Conservation (phyloP, 1,284 basidiomycete genomes). For the Cerrena zonata region DNA sequence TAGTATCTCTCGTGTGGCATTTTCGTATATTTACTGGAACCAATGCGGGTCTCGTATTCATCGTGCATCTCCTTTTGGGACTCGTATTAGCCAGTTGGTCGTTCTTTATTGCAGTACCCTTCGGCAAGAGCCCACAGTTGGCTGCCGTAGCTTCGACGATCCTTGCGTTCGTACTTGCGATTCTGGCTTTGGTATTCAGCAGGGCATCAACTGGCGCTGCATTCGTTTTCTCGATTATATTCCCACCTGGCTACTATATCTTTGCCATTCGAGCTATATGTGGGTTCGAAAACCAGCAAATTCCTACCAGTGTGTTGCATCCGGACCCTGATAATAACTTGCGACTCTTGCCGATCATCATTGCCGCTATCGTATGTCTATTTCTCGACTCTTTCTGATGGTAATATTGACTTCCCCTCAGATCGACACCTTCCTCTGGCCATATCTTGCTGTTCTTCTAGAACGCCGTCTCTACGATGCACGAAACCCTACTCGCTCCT, state of each 20-base stretch:
- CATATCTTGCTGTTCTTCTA: slow-evolving; percentile 51
- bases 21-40: slow-evolving; percentile 59
- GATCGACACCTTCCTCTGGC: slow-evolving; percentile 70
- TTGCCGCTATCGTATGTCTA: slow-evolving; percentile 54
- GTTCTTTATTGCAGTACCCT: slow-evolving; percentile 62
- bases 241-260: slow-evolving; percentile 71
- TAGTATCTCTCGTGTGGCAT: slow-evolving; percentile 60
- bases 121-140: slow-evolving; percentile 68
- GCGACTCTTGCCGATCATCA: slow-evolving; percentile 53
- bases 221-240: slow-evolving; percentile 62
- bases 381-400: not conserved
- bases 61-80: slow-evolving; percentile 63
- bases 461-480: slow-evolving; percentile 64
- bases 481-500: slow-evolving; percentile 27
- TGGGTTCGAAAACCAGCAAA: slow-evolving; percentile 57
- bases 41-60: slow-evolving; percentile 55
- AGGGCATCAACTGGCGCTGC: slow-evolving; percentile 41
- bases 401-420: slow-evolving; percentile 20
- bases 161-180: slow-evolving; percentile 58
- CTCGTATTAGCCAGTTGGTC: slow-evolving; percentile 65
- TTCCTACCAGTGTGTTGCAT: slow-evolving; percentile 46
- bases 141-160: slow-evolving; percentile 67
- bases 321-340: slow-evolving; percentile 57
- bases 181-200: slow-evolving; percentile 59
- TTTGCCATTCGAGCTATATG: slow-evolving; percentile 65